phyloP scores from a whole-genome alignment of 768 basidiomycete genomes.

The Boletus reticuloceps region DNA sequence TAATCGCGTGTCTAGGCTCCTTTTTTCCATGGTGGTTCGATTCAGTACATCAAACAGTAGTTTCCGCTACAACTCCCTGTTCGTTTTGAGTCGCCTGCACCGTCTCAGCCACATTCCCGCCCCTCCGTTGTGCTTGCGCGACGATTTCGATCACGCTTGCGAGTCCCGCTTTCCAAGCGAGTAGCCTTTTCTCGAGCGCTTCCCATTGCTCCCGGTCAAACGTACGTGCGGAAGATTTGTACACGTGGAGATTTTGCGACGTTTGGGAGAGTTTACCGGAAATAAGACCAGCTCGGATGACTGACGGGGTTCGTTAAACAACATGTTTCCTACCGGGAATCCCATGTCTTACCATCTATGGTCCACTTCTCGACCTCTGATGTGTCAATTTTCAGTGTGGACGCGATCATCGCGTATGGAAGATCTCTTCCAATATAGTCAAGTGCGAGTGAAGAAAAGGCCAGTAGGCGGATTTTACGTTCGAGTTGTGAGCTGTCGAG shows the following conservation, averaged over 20 bases:
- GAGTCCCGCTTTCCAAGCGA: slow-evolving; percentile 77
- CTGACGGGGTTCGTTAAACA: background rate
- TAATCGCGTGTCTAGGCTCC: background rate
- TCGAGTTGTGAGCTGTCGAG: slow-evolving; percentile 60
- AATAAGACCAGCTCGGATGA: slow-evolving; percentile 76
- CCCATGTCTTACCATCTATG: slow-evolving; percentile 64
- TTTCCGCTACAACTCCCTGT: slow-evolving; percentile 23
- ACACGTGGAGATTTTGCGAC: slow-evolving; percentile 67
- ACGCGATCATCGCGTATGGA: slow-evolving; percentile 66
- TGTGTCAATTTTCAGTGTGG: slow-evolving; percentile 59
- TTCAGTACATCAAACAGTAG: slow-evolving; percentile 14
- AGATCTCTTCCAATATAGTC: slow-evolving; percentile 73
- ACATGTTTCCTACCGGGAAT: too few relatives aligned
- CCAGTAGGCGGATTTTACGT: slow-evolving; percentile 76
- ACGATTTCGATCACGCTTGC: slow-evolving; percentile 70
- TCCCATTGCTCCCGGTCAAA: slow-evolving; percentile 84
- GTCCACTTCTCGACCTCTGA: slow-evolving; percentile 82
- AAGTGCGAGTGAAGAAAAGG: slow-evolving; percentile 75
- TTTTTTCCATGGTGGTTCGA: background rate
- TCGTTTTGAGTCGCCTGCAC: slow-evolving; percentile 23
- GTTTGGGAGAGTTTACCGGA: slow-evolving; percentile 84
- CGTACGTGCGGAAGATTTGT: slow-evolving; percentile 68
- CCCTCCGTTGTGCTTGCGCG: slow-evolving; percentile 47
- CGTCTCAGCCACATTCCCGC: slow-evolving; percentile 18
- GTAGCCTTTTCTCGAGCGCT: slow-evolving; percentile 65